Percentiles rank a stretch among this genome's conserved stretches.
These are phyloP conservation scores for Coemansia brasiliensis DNA, from an alignment of 192 early-diverging fungal genomes.

Conservation along the genomic window DNA sequence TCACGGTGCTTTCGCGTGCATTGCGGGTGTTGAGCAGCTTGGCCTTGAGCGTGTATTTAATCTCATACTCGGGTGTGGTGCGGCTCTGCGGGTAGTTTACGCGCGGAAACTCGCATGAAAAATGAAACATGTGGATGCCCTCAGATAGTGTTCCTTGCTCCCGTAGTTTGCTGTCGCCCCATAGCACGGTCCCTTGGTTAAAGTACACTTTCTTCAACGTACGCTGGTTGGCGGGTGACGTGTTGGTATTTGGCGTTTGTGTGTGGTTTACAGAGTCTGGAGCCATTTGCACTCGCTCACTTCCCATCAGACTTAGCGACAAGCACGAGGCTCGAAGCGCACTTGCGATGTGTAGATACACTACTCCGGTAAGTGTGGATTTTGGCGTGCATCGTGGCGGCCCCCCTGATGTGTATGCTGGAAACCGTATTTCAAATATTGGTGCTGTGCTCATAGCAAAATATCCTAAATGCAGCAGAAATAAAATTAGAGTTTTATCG, in stretches of 20 bases:
- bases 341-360: constrained; percentile 27
- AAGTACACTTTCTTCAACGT: constrained; percentile 43
- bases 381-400: constrained; percentile 43
- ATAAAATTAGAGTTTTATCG: constrained; percentile 2
- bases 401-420: constrained; percentile 43
- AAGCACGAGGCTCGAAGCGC: constrained; percentile 26
- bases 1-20: constrained; percentile 4
- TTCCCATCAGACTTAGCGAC: constrained; percentile 33
- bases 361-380: constrained; percentile 41
- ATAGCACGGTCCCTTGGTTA: constrained; percentile 38
- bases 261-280: constrained; percentile 35
- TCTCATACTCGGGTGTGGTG: constrained; percentile 32
- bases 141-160: constrained; percentile 7
- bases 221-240: constrained; percentile 18
- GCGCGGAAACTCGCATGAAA: constrained; percentile 51
- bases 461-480: background rate
- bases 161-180: constrained; percentile 40
- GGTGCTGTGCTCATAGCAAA: constrained; percentile 15
- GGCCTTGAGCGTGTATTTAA: constrained; percentile 40
- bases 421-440: constrained; percentile 47
- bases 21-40: constrained; percentile 16
- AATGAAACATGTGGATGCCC: constrained; percentile 52
- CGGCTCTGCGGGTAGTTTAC: constrained; percentile 49
- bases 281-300: constrained; percentile 36
- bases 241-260: background rate